Percentiles rank a stretch among this genome's conserved stretches.
phyloP scores from a whole-genome alignment of 805 yeast genomes.

The Kockiozyma suomiensis region DNA sequence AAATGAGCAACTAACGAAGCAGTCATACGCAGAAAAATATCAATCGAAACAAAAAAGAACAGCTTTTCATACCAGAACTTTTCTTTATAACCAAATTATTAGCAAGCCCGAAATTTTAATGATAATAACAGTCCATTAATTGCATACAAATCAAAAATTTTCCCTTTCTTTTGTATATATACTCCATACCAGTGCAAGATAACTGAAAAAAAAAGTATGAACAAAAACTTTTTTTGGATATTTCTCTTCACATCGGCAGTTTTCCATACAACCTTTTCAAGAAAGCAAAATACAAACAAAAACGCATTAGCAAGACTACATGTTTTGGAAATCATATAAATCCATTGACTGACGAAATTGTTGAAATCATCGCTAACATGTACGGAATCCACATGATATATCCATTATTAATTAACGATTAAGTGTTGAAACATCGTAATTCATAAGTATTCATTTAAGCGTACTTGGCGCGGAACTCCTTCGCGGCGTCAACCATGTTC shows the following conservation, averaged over 20 bases:
- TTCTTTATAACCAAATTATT: too few species aligned
- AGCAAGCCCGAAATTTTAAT: neutral
- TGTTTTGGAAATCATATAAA: slow-evolving; percentile 12
- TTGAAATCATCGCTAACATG: slow-evolving; percentile 16
- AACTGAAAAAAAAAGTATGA: neutral
- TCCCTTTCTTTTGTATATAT: neutral
- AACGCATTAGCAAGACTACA: slow-evolving; percentile 13
- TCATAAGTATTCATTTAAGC: slow-evolving; percentile 17
- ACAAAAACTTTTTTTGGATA: slow-evolving; percentile 1
- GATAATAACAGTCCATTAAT: neutral
- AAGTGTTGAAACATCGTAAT: slow-evolving; percentile 17
- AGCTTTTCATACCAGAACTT: too few species aligned
- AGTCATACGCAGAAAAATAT: neutral
- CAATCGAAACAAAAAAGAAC: neutral
- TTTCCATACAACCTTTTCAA: neutral
- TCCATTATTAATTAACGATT: slow-evolving; percentile 12
- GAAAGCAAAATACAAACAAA: slow-evolving; percentile 11
- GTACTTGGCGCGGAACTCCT: slow-evolving; percentile 77
- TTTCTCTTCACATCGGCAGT: neutral
- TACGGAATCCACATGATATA: slow-evolving; percentile 17
- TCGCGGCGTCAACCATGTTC: slow-evolving; percentile 99
- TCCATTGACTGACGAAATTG: slow-evolving; percentile 17
- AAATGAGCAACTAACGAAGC: neutral
- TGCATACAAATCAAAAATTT: neutral
- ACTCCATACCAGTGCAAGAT: neutral